A percentile compares a stretch with the other conserved stretches of the same genome.
Evolutionary conservation across 805 yeast genomes (phyloP).

Genomic region (Candida ponderosae): DNA sequence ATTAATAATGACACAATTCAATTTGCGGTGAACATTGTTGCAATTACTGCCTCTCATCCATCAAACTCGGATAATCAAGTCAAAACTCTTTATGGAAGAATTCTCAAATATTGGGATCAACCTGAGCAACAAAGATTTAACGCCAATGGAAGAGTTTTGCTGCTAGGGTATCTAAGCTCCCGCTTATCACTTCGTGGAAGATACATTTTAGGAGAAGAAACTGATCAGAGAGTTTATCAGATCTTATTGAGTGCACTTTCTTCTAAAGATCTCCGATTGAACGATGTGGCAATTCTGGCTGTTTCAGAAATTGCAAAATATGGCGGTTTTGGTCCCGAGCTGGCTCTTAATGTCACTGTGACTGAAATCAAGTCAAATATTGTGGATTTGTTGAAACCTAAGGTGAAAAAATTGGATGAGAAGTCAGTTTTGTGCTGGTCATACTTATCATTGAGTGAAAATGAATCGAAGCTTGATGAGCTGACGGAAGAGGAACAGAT

Average conservation of each 20-base stretch:
- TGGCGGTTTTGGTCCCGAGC: slow-evolving; percentile 24
- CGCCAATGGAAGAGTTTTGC: slow-evolving; percentile 17
- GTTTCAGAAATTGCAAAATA: slow-evolving; percentile 29
- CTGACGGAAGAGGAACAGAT: slow-evolving; percentile 23
- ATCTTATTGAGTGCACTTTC: slow-evolving; percentile 2
- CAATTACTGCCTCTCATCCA: slow-evolving; percentile 41
- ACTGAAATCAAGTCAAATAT: slow-evolving; percentile 17
- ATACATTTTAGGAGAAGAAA: neutral
- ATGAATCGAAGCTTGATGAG: slow-evolving; percentile 19
- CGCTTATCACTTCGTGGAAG: slow-evolving; percentile 25
- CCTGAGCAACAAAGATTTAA: slow-evolving; percentile 4
- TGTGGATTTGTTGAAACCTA: slow-evolving; percentile 23
- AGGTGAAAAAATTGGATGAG: slow-evolving; percentile 52
- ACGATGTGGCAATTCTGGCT: slow-evolving; percentile 15
- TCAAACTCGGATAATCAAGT: slow-evolving; percentile 9
- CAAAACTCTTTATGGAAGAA: neutral
- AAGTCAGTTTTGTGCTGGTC: slow-evolving; percentile 50
- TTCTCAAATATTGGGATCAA: slow-evolving; percentile 5
- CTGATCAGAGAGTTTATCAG: neutral
- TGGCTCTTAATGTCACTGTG: slow-evolving; percentile 10
- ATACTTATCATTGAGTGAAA: slow-evolving; percentile 35
- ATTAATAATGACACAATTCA: slow-evolving; percentile 18
- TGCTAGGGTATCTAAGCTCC: slow-evolving; percentile 38
- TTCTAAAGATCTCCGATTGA: slow-evolving; percentile 5
- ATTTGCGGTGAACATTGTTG: slow-evolving; percentile 37